Conservation (phyloP, 257 asterid species). For the Rauvolfia tetraphylla region DNA sequence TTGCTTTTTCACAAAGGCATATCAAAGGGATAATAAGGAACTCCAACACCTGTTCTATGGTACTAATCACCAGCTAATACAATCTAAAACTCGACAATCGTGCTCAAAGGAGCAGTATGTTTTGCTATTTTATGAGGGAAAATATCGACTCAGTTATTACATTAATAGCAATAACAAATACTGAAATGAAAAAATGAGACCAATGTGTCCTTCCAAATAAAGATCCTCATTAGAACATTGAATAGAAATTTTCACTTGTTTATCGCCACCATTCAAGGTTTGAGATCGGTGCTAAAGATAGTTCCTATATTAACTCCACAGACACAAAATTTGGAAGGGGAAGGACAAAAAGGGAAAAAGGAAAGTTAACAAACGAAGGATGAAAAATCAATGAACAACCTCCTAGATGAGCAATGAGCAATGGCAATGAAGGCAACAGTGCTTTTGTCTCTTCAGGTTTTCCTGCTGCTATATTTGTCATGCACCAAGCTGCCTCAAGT, state of each 20-base stretch:
- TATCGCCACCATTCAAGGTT: neutral
- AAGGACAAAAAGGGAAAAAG: neutral
- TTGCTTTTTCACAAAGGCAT: neutral
- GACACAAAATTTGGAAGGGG: neutral
- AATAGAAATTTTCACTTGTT: neutral
- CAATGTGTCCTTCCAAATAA: neutral
- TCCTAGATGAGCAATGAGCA: constrained; percentile 95
- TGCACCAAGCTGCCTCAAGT: constrained; percentile 99
- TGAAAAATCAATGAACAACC: constrained; percentile 45
- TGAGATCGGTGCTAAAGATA: neutral
- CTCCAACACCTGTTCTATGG: neutral
- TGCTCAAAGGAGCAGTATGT: neutral
- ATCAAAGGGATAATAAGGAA: neutral
- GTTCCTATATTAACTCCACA: neutral
- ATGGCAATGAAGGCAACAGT: constrained; percentile 81
- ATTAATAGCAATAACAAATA: neutral
- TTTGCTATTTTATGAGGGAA: neutral
- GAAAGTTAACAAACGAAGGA: constrained; percentile 18
- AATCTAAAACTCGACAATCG: neutral
- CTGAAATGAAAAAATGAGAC: neutral
- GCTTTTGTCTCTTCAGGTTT: constrained; percentile 89
- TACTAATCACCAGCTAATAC: neutral
- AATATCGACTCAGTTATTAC: neutral
- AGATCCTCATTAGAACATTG: no score
- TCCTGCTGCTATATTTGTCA: constrained; percentile 97